A percentile compares a stretch with the other conserved stretches of the same genome.
Conservation (phyloP, 495 filamentous ascomycete species). For the Niebla homalea region DNA sequence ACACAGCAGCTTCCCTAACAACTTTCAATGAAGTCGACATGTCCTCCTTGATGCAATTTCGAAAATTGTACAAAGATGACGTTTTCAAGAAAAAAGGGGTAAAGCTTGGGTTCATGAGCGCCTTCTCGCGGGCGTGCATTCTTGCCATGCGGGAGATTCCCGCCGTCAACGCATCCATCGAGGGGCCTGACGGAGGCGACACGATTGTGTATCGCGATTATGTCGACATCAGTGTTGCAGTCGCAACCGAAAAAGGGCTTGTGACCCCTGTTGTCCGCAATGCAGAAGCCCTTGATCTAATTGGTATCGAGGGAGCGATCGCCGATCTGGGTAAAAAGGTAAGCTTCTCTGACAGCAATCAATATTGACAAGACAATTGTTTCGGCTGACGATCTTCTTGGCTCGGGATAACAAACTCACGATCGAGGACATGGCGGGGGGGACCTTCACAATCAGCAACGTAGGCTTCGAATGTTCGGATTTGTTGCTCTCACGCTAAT, state of each 20-base stretch:
- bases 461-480: constrained; percentile 28
- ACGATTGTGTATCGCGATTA: constrained; percentile 98
- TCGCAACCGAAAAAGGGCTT: constrained; percentile 93
- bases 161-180: constrained; percentile 94
- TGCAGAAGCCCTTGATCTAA: constrained; percentile 70
- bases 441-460: constrained; percentile 98
- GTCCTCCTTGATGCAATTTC: constrained; percentile 94
- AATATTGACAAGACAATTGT: background rate
- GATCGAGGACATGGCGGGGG: constrained; percentile 98
- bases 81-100: constrained; percentile 90
- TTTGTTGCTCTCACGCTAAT: constrained; percentile 15
- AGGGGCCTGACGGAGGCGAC: constrained; percentile 86
- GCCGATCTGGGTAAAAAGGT: constrained; percentile 94
- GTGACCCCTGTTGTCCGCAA: constrained; percentile 96
- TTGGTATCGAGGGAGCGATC: constrained; percentile 84
- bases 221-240: constrained; percentile 93
- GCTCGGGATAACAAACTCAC: constrained; percentile 93
- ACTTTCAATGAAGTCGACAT: constrained; percentile 99
- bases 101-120: constrained; percentile 98
- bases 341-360: background rate
- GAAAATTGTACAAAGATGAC: constrained; percentile 93
- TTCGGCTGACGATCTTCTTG: constrained; percentile 26
- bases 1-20: constrained; percentile 91
- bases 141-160: constrained; percentile 91
- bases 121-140: constrained; percentile 83